Evolutionary conservation across 73 alveolate species (phyloP), one percentile per base, ranked within the genome.

Genomic region (Symbiodinium pilosum): DNA sequence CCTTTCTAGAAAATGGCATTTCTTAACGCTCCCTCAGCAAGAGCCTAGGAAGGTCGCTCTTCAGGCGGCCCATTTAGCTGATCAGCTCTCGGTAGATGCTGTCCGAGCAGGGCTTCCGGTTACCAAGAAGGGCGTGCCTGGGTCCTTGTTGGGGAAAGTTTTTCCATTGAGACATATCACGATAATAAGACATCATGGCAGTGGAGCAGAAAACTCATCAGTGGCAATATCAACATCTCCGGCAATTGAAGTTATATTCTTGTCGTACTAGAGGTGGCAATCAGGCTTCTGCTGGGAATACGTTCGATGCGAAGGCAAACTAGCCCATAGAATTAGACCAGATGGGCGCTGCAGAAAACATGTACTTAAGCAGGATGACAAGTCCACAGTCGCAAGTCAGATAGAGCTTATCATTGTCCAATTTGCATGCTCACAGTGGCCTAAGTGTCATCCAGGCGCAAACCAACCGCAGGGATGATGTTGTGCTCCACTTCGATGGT

Each of bases 1-100:
- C 24, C 16, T 24, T 54, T 24, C 32, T 56, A 2, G 32, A 24
- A 1, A 24, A 30, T 40, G 18, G 1, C 28, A 30, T 28, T 83
- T n/a, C 39, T n/a, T 16, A 68, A 4, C 30, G n/a, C n/a, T n/a
- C n/a, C n/a, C n/a, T n/a, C n/a, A n/a, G n/a, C n/a, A n/a, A n/a
- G n/a, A n/a, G 40, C 38, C 39, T 32, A 21, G 28, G 4, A 83
- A 89, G 75, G 98, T 93, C 83, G 92, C 98, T 1, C 18, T 93
- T 68, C 93, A 93, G 71, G 98, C 93, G 1, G 98, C 98, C 24
- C 86, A 93, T 39, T 43, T 93, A 32, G 98, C 98, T 0, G 92
- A 93, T 28, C 83, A 42, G 24, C 44, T 93, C 84, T 16, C 64
- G 43, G 68, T 21, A 0, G 26, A 34, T 56, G 32, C 85, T 1